Evolutionary conservation across 2,329 filamentous ascomycete species (phyloP), one percentile per base, ranked within the genome.

Genomic region (Pseudocercospora ulei): DNA sequence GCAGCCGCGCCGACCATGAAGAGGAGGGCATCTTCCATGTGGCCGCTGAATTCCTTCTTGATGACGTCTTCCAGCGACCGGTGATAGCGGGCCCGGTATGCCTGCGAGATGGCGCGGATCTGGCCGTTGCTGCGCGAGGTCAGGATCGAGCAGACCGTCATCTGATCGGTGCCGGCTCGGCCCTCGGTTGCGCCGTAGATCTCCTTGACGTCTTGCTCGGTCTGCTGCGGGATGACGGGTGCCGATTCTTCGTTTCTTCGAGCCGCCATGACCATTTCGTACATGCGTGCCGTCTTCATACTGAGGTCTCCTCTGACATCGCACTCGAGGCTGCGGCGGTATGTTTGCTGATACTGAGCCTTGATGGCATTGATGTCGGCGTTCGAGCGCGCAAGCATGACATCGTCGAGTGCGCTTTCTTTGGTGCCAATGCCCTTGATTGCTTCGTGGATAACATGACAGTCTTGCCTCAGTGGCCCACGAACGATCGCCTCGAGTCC

Each of bases 301-400:
- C 81, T 88, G 12, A 96, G 67, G 51, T 96, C 88, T 12, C 72
- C 74, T 49, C 76, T 76, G 47, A 96, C 75, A 38, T 82, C 81
- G 7, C 68, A 65, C 53, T 87, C 80, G 1, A 96, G 72, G 9
- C 71, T 69, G 12, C 71, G 71, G 23, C 68, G 67, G 65, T 79
- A 86, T 1, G 72, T 75, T 9, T 72, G 71, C 28, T 78, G 71
- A 59, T 93, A 96, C 11, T 76, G 73, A 30, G 68, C 62, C 65
- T 92, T 93, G 68, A 98, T 95, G 24, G 83, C 84, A 38, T 75
- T 72, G 24, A 98, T 68, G 53, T 96, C 88, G 20, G 86, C 85
- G 55, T 96, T 96, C 22, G 78, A 82, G 22, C 88, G 75, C 5
- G 78, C 72, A 3, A 95, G 73, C 2, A 96, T 70, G 4, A 94